Evolutionary conservation across 768 basidiomycete genomes (phyloP).

Genomic region (Pluteus cervinus): DNA sequence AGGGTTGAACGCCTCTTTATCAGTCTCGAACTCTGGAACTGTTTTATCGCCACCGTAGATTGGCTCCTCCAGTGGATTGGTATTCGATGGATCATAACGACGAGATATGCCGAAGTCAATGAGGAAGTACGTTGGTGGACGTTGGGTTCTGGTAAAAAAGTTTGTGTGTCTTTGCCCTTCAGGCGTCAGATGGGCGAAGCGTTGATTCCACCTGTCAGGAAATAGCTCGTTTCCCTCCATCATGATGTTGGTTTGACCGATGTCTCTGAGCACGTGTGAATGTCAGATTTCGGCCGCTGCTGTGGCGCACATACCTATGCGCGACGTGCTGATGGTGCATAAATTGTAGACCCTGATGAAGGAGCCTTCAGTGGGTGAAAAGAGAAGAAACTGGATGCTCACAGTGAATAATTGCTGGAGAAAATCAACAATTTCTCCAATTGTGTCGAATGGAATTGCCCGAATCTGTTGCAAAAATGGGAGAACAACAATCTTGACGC

Average conservation of each 20-base stretch:
- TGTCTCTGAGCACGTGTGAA: conserved; percentile 18
- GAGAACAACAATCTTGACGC: conserved; percentile 19
- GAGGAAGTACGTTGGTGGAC: conserved; percentile 21
- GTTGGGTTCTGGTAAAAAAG: conserved; percentile 13
- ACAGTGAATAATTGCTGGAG: conserved; percentile 22
- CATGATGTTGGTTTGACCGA: conserved; percentile 21
- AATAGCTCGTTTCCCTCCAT: conserved; percentile 17
- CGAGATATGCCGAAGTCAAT: conserved; percentile 25
- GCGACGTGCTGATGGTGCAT: conserved; percentile 26
- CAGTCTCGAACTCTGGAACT: too few relatives aligned
- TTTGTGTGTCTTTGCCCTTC: conserved; percentile 4
- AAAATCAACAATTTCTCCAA: conserved; percentile 25
- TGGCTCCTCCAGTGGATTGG: conserved; percentile 17
- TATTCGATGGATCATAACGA: conserved; percentile 17
- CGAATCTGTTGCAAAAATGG: conserved; percentile 17
- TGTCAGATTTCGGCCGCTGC: neutral
- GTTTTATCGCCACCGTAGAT: conserved; percentile 37
- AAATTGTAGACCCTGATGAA: conserved; percentile 22
- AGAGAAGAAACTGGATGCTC: neutral
- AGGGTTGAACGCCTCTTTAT: conserved; percentile 27
- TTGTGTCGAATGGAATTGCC: conserved; percentile 18
- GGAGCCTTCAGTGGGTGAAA: neutral
- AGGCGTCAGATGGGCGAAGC: conserved; percentile 10
- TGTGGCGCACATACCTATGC: conserved; percentile 16
- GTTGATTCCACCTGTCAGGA: conserved; percentile 16